phyloP scores from a whole-genome alignment of 148 eudicot genomes.

The Drosera capensis region DNA sequence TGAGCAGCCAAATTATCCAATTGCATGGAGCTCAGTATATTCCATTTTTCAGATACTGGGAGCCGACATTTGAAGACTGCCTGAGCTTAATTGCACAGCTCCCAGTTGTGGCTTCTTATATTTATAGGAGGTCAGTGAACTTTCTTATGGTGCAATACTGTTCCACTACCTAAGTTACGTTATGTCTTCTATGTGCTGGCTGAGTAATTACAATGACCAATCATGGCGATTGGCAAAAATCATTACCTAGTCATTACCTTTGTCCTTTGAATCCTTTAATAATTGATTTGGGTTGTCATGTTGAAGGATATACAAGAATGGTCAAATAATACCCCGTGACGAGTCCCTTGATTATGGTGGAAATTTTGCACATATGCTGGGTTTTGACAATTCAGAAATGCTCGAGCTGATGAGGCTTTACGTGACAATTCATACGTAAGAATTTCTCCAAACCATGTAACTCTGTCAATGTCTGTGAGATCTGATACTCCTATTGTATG shows the following conservation, averaged over 20 bases:
- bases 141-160: not conserved
- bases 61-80: slow-evolving; percentile 90
- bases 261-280: not conserved
- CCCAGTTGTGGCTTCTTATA: slow-evolving; percentile 79
- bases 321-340: slow-evolving; percentile 40
- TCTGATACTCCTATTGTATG: slow-evolving; percentile 1
- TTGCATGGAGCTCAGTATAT: slow-evolving; percentile 13
- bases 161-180: not conserved
- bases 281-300: slow-evolving; percentile 7
- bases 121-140: slow-evolving; percentile 72
- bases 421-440: slow-evolving; percentile 74
- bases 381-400: slow-evolving; percentile 77
- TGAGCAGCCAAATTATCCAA: too few species aligned
- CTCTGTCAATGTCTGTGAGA: too few species aligned
- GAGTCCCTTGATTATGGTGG: slow-evolving; percentile 93
- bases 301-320: slow-evolving; percentile 86
- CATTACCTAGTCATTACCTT: too few species aligned
- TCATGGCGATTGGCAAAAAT: too few species aligned
- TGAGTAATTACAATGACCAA: too few species aligned
- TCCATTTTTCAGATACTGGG: slow-evolving; percentile 68
- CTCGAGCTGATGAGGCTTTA: slow-evolving; percentile 95
- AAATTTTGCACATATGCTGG: slow-evolving; percentile 92
- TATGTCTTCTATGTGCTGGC: too few species aligned
- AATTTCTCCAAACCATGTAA: not conserved
- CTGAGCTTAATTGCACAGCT: slow-evolving; percentile 88